phyloP scores from a whole-genome alignment of 2,329 filamentous ascomycete species.

The Fonsecaea pugnacius region DNA sequence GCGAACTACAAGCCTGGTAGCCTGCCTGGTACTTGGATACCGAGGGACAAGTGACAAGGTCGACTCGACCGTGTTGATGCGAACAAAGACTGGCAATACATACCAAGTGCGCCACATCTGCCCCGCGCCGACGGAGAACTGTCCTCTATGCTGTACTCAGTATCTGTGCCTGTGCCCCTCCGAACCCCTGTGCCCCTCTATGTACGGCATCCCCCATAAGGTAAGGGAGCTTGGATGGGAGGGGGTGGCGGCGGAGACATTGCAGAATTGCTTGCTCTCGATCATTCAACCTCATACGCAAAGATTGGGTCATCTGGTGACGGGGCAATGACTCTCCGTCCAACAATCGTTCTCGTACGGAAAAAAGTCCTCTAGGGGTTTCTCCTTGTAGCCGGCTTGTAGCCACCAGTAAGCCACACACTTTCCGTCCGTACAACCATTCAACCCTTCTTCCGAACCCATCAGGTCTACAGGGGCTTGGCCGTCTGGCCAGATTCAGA shows the following conservation, averaged over 20 bases:
- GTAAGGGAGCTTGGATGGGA: background rate
- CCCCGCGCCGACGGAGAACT: background rate
- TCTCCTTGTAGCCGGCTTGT: constrained; percentile 9
- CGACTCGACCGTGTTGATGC: background rate
- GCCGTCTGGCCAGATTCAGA: background rate
- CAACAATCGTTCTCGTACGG: background rate
- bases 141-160: background rate
- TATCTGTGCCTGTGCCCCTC: background rate
- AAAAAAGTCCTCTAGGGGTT: background rate
- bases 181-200: background rate
- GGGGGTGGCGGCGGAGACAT: background rate
- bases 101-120: background rate
- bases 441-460: constrained; percentile 8
- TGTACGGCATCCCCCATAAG: background rate
- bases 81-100: background rate
- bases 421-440: background rate
- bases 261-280: too few relatives aligned
- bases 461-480: too few relatives aligned
- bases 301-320: background rate
- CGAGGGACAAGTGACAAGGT: background rate
- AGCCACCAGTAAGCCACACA: too few relatives aligned
- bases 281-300: too few relatives aligned
- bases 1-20: background rate
- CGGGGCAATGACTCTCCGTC: constrained; percentile 11
- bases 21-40: background rate